These are phyloP conservation scores for Cyphellophora europaea DNA, from an alignment of 2,329 filamentous ascomycete genomes.

Conservation along the genomic window DNA sequence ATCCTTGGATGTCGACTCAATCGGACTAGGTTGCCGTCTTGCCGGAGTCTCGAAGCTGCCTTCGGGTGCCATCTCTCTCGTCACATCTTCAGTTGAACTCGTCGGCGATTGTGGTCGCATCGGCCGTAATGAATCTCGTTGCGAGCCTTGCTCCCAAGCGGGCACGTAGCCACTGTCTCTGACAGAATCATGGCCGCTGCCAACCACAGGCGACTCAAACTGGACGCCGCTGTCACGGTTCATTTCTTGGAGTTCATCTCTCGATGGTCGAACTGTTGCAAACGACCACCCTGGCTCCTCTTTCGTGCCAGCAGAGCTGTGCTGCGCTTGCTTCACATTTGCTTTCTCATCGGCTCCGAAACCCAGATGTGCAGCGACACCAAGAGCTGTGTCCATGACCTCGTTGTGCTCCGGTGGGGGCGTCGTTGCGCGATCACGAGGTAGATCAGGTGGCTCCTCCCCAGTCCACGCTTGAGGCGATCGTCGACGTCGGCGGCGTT, in stretches of 20 bases:
- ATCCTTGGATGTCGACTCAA: constrained; percentile 35
- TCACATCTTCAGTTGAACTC: constrained; percentile 18
- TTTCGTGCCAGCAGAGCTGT: constrained; percentile 35
- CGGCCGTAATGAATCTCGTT: constrained; percentile 7
- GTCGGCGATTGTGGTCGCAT: constrained; percentile 17
- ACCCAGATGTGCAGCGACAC: constrained; percentile 17
- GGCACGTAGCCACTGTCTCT: constrained; percentile 37
- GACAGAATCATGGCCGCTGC: constrained; percentile 7
- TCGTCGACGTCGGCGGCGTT: constrained; percentile 16
- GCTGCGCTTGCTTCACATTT: constrained; percentile 42
- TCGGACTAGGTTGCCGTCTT: constrained; percentile 24
- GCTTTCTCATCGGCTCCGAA: constrained; percentile 19
- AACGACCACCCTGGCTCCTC: constrained; percentile 14
- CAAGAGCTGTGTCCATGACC: constrained; percentile 18
- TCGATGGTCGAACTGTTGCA: constrained; percentile 8
- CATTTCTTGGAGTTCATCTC: constrained; percentile 3
- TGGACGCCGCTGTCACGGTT: constrained; percentile 37
- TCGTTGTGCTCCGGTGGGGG: constrained; percentile 18
- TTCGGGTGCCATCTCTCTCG: too few relatives aligned
- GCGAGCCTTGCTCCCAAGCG: constrained; percentile 4
- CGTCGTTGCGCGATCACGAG: constrained; percentile 13
- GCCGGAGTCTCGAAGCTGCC: too few relatives aligned
- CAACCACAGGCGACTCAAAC: constrained; percentile 32
- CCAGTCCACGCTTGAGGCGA: constrained; percentile 15
- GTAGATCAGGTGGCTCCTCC: constrained; percentile 18